Percentiles rank a stretch among this genome's conserved stretches.
phyloP scores from a whole-genome alignment of 805 yeast genomes.

The Suhomyces tanzawaensis region DNA sequence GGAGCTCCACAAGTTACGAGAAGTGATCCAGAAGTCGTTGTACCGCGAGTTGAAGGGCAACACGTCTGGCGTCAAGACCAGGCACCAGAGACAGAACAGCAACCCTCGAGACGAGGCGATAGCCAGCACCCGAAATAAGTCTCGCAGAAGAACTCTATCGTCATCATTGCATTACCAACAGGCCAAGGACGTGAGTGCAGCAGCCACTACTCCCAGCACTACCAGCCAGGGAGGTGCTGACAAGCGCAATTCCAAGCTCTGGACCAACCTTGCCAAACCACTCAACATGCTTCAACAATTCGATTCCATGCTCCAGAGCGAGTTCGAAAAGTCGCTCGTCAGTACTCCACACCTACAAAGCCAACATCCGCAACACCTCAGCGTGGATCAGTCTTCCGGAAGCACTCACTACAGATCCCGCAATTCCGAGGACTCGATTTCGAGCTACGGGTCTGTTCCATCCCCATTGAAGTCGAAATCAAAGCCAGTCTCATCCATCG shows the following conservation, averaged over 20 bases:
- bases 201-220: background rate
- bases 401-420: slow-evolving; percentile 11
- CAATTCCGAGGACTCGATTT: slow-evolving; percentile 26
- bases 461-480: slow-evolving; percentile 28
- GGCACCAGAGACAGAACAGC: slow-evolving; percentile 18
- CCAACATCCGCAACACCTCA: slow-evolving; percentile 1
- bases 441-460: slow-evolving; percentile 20
- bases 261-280: slow-evolving; percentile 26
- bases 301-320: slow-evolving; percentile 64
- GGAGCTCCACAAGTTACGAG: slow-evolving; percentile 52
- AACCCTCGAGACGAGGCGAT: slow-evolving; percentile 29
- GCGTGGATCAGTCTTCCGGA: slow-evolving; percentile 1
- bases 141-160: slow-evolving; percentile 13
- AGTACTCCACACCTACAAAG: slow-evolving; percentile 5
- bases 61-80: slow-evolving; percentile 3
- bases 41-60: slow-evolving; percentile 36
- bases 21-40: slow-evolving; percentile 45
- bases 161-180: slow-evolving; percentile 6
- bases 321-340: slow-evolving; percentile 48
- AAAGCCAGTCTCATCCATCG: background rate
- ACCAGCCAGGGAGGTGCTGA: too few relatives aligned
- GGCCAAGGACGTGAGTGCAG: slow-evolving; percentile 4
- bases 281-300: slow-evolving; percentile 62
- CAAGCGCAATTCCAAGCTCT: slow-evolving; percentile 21
- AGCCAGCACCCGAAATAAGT: slow-evolving; percentile 28